These are phyloP conservation scores for Kockovaella imperatae DNA, from an alignment of 768 basidiomycete genomes.

Conservation along the genomic window DNA sequence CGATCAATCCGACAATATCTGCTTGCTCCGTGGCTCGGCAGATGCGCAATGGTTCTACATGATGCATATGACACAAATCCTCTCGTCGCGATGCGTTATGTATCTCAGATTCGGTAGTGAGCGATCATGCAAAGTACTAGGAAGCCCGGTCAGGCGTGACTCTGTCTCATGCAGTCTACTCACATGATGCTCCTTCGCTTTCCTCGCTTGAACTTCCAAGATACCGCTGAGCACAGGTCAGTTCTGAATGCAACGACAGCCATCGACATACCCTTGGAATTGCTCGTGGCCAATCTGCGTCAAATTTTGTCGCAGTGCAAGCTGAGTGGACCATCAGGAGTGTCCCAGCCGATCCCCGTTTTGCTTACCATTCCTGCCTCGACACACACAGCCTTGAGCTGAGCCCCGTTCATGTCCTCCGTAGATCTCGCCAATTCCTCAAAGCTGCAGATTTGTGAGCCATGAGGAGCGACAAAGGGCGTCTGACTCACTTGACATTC, in stretches of 20 bases:
- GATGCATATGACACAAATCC: too few relatives aligned
- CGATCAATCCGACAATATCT: too few relatives aligned
- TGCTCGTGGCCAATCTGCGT: conserved; percentile 85
- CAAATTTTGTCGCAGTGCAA: conserved; percentile 72
- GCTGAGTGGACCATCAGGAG: conserved; percentile 6
- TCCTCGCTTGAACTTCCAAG: conserved; percentile 87
- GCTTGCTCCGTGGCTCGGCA: too few relatives aligned
- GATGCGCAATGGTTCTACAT: too few relatives aligned
- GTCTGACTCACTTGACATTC: conserved; percentile 61
- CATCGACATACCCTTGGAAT: conserved; percentile 58
- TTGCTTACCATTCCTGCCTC: conserved; percentile 93
- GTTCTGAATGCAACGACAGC: neutral
- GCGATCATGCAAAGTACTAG: conserved; percentile 38
- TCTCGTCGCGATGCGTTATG: too few relatives aligned
- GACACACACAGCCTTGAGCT: conserved; percentile 90
- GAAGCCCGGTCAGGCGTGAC: neutral
- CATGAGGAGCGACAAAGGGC: neutral
- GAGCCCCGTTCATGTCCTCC: conserved; percentile 82
- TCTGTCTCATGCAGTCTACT: conserved; percentile 8
- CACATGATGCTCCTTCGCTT: conserved; percentile 82
- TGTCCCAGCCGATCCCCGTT: neutral
- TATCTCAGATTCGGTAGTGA: too few relatives aligned
- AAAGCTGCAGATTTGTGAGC: conserved; percentile 48
- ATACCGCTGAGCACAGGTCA: conserved; percentile 20
- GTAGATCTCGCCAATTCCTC: conserved; percentile 94